Base-by-base conservation (phyloP, 2,329 filamentous ascomycete species). In the Neophaeococcomyces aloes region DNA sequence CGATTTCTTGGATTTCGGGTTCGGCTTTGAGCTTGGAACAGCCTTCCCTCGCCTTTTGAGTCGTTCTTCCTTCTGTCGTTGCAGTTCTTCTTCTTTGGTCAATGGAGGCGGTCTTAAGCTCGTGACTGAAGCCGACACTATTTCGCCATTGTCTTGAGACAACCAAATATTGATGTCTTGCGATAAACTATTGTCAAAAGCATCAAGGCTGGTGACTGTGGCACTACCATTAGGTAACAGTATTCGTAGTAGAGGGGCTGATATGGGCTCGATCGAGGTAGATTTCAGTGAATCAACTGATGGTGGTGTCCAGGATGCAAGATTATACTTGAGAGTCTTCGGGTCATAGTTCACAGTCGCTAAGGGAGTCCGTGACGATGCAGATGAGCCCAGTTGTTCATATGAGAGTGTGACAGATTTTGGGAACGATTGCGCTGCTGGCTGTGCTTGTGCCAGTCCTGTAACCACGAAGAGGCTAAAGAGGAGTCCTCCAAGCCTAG, bases 221-320 rank as follows among this genome's bases (percentile, higher is more conserved):
- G 65, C 64, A 7, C 61, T 57, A 34, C 58, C 59, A 19, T 56
- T 50, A 1, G 56, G 46, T 1, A 57, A 33, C 29, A 59, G 15
- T 51, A 51, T 30, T 54, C 74, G 53, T 65, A 71, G 27, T 75
- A 67, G 47, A 72, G 74, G 5, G 68, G 35, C 75, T 61, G 50
- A 77, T 70, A 55, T 69, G 66, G 42, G 69, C 62, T 52, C 70
- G 62, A 30, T 44, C 31, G 37, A 53, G 37, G 46, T 49, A 27
- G 43, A 48, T 23, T 39, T 46, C 29, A 45, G 34, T 23, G 41
- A 39, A 14, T 45, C 43, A 2, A 50, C 21, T 6, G 35, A 48
- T 6, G 65, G 64, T 25, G 64, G 62, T 3, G 60, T 58, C 53
- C 65, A 68, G 14, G 63, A 61, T 8, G 61, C 47, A 8, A 68